These are phyloP conservation scores for Pseudopithomyces chartarum DNA, from an alignment of 2,329 filamentous ascomycete genomes.

Conservation along the genomic window DNA sequence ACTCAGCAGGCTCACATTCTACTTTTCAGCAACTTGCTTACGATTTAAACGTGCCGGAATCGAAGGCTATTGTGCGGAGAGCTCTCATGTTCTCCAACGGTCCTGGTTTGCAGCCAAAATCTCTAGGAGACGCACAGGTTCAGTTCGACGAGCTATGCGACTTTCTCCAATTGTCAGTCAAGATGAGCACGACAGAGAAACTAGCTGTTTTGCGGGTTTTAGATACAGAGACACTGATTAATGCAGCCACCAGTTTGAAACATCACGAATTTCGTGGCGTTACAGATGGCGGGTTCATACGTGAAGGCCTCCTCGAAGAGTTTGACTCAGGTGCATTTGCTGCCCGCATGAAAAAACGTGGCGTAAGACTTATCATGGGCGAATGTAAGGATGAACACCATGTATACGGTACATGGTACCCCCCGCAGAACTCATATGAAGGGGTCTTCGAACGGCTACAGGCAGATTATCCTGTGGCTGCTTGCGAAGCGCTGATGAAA, in stretches of 20 bases:
- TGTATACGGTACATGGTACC: slow-evolving; percentile 57
- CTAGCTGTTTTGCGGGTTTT: slow-evolving; percentile 51
- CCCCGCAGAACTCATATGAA: slow-evolving; percentile 49
- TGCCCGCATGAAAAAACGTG: slow-evolving; percentile 48
- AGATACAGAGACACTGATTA: slow-evolving; percentile 48
- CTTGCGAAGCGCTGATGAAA: slow-evolving; percentile 51
- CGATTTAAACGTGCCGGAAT: slow-evolving; percentile 56
- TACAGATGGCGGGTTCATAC: slow-evolving; percentile 56
- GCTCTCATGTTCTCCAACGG: slow-evolving; percentile 61
- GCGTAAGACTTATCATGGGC: slow-evolving; percentile 57
- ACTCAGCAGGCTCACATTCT: slow-evolving; percentile 62
- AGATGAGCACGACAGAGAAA: slow-evolving; percentile 50
- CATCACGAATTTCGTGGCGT: slow-evolving; percentile 61
- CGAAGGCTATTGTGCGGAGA: slow-evolving; percentile 55
- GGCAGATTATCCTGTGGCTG: slow-evolving; percentile 57
- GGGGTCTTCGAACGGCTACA: slow-evolving; percentile 53
- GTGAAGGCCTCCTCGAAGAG: slow-evolving; percentile 48
- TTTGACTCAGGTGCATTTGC: slow-evolving; percentile 58
- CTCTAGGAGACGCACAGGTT: slow-evolving; percentile 50
- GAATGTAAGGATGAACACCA: slow-evolving; percentile 61
- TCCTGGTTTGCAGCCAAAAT: slow-evolving; percentile 59
- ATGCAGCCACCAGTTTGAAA: slow-evolving; percentile 49
- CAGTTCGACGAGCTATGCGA: slow-evolving; percentile 59
- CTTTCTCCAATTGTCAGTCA: slow-evolving; percentile 50
- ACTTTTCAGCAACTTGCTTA: slow-evolving; percentile 63